Base-by-base conservation (phyloP, 345 rosid genomes). In the Kandelia obovata region DNA sequence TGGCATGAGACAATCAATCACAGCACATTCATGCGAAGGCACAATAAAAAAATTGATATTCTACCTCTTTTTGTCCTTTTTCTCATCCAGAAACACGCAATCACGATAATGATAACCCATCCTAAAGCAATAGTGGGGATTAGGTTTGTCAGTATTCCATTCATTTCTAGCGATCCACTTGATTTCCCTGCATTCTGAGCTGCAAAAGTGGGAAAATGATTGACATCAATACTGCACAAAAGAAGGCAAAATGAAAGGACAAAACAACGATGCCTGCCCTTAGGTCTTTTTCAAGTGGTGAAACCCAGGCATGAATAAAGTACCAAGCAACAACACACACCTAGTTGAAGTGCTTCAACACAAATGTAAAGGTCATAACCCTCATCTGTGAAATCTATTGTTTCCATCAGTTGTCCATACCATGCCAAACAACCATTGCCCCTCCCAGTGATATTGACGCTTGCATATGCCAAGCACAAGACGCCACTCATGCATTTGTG, bases 61-160 rank as follows among this genome's bases (percentile, higher is more conserved):
- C 72, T 76, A 87, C 89, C 82, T 65, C 67, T 74, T 81, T 82
- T 79, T 64, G 51, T 75, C 72, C 74, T 74, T 53, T 55, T 83
- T 71, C 37, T 76, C 31, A 75, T 27, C 68, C 68, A 77, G 51
- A 68, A 80, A 53, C 35, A 61, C 23, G 39, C 58, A 63, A 55
- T 23, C 28, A 39, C 19, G 53, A 72, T 28, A n/a, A 66, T 31
- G 10, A 85, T 25, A 51, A 78, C 4, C 30, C 66, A n/a, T 71
- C 49, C 13, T 46, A 64, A 34, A 5, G 60, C 56, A 49, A 65
- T 21, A 68, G 77, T 70, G 61, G 65, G 57, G 53, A 74, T 28
- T 46, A 78, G 52, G 70, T 66, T 71, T 0, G 63, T 71, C 57
- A 59, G n/a, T 15, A 78, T 30, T 28, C 60, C 70, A 64, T 64